Evolutionary conservation across 768 basidiomycete genomes (phyloP).

Genomic region (Mycena epipterygia): DNA sequence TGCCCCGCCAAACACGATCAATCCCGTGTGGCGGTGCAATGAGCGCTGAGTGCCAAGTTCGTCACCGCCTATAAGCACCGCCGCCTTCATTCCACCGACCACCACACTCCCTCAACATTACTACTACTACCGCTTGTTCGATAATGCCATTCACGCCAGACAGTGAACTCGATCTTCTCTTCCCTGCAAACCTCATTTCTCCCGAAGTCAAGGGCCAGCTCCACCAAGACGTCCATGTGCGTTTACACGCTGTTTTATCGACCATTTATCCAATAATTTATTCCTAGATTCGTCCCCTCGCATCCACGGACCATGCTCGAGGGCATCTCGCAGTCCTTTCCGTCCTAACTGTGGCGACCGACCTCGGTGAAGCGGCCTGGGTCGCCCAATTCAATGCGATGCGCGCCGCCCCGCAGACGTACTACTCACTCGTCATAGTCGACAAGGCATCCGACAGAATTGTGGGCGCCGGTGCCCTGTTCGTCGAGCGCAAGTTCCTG

Average conservation of each 20-base stretch:
- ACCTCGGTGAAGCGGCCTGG: constrained; percentile 79
- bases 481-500: constrained; percentile 96
- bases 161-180: constrained; percentile 80
- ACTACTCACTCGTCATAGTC: constrained; percentile 90
- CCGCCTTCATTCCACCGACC: constrained; percentile 8
- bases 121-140: not conserved
- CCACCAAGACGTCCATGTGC: constrained; percentile 76
- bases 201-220: constrained; percentile 69
- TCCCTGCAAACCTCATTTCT: constrained; percentile 80
- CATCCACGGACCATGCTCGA: constrained; percentile 84
- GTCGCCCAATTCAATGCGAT: constrained; percentile 74
- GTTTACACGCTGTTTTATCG: constrained; percentile 36
- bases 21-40: constrained; percentile 16
- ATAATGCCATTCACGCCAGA: constrained; percentile 67
- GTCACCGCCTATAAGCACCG: not conserved
- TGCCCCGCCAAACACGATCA: constrained; percentile 15
- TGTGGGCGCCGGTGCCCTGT: constrained; percentile 85
- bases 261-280: not conserved
- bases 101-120: constrained; percentile 20
- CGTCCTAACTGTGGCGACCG: constrained; percentile 78
- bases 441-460: constrained; percentile 81
- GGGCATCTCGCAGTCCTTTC: constrained; percentile 89
- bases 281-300: constrained; percentile 88
- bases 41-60: constrained; percentile 17
- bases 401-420: constrained; percentile 69